Conservation (phyloP, 495 filamentous ascomycete species). For the Aspergillus nanangensis region DNA sequence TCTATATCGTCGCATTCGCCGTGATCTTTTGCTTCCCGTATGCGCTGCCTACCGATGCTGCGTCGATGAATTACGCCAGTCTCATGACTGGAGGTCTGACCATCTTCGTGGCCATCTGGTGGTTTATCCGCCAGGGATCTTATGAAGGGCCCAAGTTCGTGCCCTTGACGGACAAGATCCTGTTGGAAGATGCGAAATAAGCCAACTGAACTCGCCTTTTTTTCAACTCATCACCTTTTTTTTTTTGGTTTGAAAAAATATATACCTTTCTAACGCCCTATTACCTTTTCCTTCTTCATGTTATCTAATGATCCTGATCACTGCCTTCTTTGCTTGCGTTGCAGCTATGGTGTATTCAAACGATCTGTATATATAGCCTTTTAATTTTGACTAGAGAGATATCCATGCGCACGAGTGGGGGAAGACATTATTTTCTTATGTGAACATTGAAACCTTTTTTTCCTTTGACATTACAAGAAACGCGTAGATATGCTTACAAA, state of each 20-base stretch:
- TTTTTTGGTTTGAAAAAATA: no score
- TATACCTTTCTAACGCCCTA: no score
- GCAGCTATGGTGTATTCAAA: neutral
- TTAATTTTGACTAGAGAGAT: neutral
- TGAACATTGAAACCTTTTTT: no score
- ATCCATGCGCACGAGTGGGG: neutral
- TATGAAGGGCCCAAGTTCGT: conserved; percentile 37
- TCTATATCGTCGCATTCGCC: conserved; percentile 67
- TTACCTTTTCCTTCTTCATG: no score
- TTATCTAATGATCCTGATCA: neutral
- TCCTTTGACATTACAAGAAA: no score
- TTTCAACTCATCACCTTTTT: neutral
- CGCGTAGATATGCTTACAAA: no score
- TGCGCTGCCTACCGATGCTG: conserved; percentile 46
- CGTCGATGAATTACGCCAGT: conserved; percentile 67
- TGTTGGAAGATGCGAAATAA: conserved; percentile 24
- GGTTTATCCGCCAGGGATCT: conserved; percentile 30
- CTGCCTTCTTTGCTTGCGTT: neutral
- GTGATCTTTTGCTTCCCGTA: conserved; percentile 79
- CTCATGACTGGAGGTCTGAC: conserved; percentile 60
- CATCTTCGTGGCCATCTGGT: conserved; percentile 38
- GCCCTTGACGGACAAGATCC: conserved; percentile 31
- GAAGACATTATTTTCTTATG: neutral
- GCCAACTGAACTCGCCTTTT: no score
- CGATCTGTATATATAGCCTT: neutral